Evolutionary conservation across 805 yeast species (phyloP), one percentile per base, ranked within the genome.

Genomic region (Tetrapisispora taiwanensis): DNA sequence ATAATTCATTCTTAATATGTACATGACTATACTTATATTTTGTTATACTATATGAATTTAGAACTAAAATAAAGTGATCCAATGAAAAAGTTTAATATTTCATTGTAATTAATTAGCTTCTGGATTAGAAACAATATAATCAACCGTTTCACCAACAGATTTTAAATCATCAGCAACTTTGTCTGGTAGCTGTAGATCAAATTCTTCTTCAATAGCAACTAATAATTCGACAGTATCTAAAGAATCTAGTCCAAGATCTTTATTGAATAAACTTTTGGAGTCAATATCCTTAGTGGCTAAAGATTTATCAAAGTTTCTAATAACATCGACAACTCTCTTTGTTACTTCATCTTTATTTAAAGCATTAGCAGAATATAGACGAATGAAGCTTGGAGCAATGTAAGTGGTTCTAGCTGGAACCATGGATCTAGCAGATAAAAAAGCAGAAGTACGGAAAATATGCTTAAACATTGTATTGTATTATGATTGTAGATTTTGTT

Each of bases 161-260:
- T 84, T 87, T 66, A 92, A 81, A 62, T 84, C 89, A 64, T 90
- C 97, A 44, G 96, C 92, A 56, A 86, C 85, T 64, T 84, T 81
- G 70, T 87, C 95, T 31, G 94, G 87, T 60, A 85, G 78, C 63
- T 82, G 84, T 60, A 86, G 76, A 58, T 85, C 87, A 52, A 81
- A 81, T 64, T 81, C 89, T 73, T 89, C 96, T 73, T 90, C 98
- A 59, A 90, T 81, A 46, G 95, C 95, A 66, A 92, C 95, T 56
- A 92, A 75, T 45, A 92, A 89, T 71, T 90, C 98, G 50, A 90
- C 95, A 50, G 92, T 84, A 61, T 90, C 98, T 53, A 90, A 75
- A 9, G 95, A 85, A 67, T 90, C 98, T 62, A 75, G 66, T 15
- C 75, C 77, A 59, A 75, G 67, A 56, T 74, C 80, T 53, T 72